These are phyloP conservation scores for Debaryomyces sp. DNA, from an alignment of 1,139 yeast genomes.

Conservation along the genomic window DNA sequence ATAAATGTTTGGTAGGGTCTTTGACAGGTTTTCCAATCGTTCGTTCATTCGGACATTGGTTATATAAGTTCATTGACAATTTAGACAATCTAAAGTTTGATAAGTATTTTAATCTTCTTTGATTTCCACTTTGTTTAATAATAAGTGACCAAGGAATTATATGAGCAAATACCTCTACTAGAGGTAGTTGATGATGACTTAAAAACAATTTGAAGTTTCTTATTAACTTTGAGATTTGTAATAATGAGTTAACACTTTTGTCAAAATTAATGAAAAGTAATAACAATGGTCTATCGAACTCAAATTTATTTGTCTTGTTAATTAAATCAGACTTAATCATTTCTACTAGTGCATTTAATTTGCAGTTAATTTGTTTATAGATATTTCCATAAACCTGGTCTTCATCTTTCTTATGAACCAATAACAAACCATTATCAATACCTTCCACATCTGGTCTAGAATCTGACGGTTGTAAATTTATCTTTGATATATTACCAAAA, in stretches of 20 bases:
- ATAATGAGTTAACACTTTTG: conserved; percentile 44
- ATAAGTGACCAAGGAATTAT: conserved; percentile 56
- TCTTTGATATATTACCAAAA: conserved; percentile 47
- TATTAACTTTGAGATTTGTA: conserved; percentile 52
- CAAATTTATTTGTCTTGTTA: conserved; percentile 44
- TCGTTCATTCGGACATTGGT: conserved; percentile 46
- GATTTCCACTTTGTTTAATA: conserved; percentile 37
- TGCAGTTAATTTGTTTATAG: conserved; percentile 33
- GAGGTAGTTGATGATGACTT: conserved; percentile 42
- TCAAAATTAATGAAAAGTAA: conserved; percentile 51
- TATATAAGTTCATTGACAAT: conserved; percentile 66
- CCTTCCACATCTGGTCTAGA: conserved; percentile 36
- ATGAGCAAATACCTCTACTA: conserved; percentile 53
- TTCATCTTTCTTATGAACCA: conserved; percentile 21
- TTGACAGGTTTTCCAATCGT: conserved; percentile 7
- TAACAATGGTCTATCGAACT: conserved; percentile 49
- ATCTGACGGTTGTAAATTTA: conserved; percentile 34
- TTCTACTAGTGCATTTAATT: conserved; percentile 36
- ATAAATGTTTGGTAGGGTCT: conserved; percentile 25
- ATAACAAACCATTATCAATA: conserved; percentile 37
- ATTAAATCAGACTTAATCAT: conserved; percentile 42
- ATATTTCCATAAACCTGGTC: conserved; percentile 27
- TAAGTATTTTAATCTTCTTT: conserved; percentile 47
- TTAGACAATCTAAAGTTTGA: conserved; percentile 52
- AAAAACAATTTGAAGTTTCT: conserved; percentile 49